Evolutionary conservation across 2,329 filamentous ascomycete species (phyloP).

Genomic region (Elsinoe australis): DNA sequence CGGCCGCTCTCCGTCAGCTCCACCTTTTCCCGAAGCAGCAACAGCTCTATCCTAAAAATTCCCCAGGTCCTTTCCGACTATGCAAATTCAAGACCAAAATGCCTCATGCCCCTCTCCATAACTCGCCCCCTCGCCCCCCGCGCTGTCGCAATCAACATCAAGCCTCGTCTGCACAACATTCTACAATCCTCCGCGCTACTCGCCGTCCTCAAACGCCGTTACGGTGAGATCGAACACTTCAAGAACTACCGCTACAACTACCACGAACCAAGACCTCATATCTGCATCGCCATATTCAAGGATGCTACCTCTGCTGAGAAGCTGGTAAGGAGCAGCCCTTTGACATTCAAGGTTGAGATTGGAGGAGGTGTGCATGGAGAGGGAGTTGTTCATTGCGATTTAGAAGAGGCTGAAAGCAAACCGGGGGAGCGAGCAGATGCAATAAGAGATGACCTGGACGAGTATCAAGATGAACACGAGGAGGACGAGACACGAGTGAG

Average conservation of each 20-base stretch:
- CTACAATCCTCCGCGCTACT: constrained; percentile 45
- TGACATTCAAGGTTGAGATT: constrained; percentile 41
- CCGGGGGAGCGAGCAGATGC: constrained; percentile 4
- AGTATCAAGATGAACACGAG: constrained; percentile 4
- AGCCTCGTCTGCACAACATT: constrained; percentile 41
- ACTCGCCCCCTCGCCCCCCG: constrained; percentile 33
- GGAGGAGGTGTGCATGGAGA: constrained; percentile 20
- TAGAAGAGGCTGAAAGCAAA: constrained; percentile 18
- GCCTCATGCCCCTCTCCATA: constrained; percentile 18
- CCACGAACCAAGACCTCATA: constrained; percentile 35
- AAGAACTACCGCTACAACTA: constrained; percentile 43
- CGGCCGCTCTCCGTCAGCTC: too few relatives aligned
- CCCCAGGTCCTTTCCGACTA: too few relatives aligned
- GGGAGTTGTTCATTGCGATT: constrained; percentile 18
- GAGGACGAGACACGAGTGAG: constrained; percentile 4
- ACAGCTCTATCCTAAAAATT: too few relatives aligned
- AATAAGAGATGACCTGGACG: not conserved
- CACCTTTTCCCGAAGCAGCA: not conserved
- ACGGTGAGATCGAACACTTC: constrained; percentile 44
- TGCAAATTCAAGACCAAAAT: too few relatives aligned
- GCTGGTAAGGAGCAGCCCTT: constrained; percentile 39
- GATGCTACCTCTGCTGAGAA: constrained; percentile 34
- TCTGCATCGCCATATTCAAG: constrained; percentile 41
- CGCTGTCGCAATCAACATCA: constrained; percentile 41
- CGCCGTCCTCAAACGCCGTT: constrained; percentile 38